Conservation (phyloP, 345 rosid genomes). For the Bruguiera parviflora region DNA sequence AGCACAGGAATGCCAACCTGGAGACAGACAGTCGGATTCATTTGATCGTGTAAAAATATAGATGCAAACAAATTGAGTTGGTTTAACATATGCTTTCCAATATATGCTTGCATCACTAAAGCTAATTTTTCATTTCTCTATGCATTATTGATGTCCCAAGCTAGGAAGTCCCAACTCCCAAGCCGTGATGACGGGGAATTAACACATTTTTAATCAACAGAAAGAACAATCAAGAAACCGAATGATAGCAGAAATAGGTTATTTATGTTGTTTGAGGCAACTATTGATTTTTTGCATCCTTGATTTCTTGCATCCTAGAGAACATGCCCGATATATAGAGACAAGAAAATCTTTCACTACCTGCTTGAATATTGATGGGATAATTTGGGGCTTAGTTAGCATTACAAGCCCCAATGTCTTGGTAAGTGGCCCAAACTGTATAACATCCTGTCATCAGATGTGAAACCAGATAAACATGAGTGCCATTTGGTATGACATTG, state of each 20-base stretch:
- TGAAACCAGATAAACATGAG: slow-evolving; percentile 6
- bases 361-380: slow-evolving; percentile 84
- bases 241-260: not conserved
- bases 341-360: slow-evolving; percentile 23
- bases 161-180: not conserved
- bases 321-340: not conserved
- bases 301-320: not conserved
- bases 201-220: no score
- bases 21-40: not conserved
- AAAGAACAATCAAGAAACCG: not conserved
- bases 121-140: not conserved
- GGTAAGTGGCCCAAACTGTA: slow-evolving; percentile 79
- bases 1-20: slow-evolving; percentile 82
- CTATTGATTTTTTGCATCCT: not conserved
- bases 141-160: not conserved
- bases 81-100: no score
- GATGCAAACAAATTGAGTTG: not conserved
- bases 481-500: not conserved
- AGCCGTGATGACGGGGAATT: not conserved
- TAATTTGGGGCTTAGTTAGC: slow-evolving; percentile 75
- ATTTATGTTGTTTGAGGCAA: not conserved
- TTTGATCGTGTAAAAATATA: not conserved
- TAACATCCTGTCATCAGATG: slow-evolving; percentile 53
- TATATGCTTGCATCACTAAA: no score
- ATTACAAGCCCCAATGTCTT: slow-evolving; percentile 93